Evolutionary conservation across 2,329 filamentous ascomycete species (phyloP).

Genomic region (Xylariaceae sp.): DNA sequence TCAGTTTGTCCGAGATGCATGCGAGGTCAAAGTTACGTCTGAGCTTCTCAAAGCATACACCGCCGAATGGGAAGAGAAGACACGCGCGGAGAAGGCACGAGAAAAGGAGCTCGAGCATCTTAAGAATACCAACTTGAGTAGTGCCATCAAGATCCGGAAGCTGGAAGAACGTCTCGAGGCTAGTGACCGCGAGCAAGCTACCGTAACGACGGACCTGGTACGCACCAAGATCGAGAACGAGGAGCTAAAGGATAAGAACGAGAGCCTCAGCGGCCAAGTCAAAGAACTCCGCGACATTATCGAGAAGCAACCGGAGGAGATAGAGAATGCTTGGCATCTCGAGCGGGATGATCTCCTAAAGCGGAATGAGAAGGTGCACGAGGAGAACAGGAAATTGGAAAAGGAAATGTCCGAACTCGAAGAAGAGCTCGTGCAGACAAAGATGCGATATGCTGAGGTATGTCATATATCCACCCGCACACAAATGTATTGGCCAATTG

Average conservation of each 20-base stretch:
- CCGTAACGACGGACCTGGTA: slow-evolving; percentile 87
- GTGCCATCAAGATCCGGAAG: slow-evolving; percentile 76
- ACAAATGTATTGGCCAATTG: not conserved
- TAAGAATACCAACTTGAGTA: slow-evolving; percentile 64
- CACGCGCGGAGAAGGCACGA: slow-evolving; percentile 76
- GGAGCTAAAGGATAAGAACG: slow-evolving; percentile 84
- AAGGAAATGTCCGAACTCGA: slow-evolving; percentile 92
- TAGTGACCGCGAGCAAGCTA: slow-evolving; percentile 87
- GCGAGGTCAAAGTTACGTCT: slow-evolving; percentile 80
- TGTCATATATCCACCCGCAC: slow-evolving; percentile 39
- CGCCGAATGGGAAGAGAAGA: slow-evolving; percentile 90
- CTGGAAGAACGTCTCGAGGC: slow-evolving; percentile 88
- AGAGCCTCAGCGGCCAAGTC: slow-evolving; percentile 82
- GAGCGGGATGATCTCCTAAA: slow-evolving; percentile 94
- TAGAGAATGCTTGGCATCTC: slow-evolving; percentile 77
- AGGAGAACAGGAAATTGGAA: slow-evolving; percentile 86
- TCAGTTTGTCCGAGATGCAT: slow-evolving; percentile 89
- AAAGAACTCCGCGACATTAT: slow-evolving; percentile 83
- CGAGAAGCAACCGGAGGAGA: slow-evolving; percentile 84
- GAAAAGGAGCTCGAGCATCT: slow-evolving; percentile 80
- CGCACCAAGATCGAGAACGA: slow-evolving; percentile 93
- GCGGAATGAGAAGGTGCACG: slow-evolving; percentile 89
- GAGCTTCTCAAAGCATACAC: slow-evolving; percentile 82
- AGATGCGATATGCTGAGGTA: slow-evolving; percentile 95
- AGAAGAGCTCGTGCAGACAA: slow-evolving; percentile 86